Percentiles rank a stretch among this genome's conserved stretches.
Conservation (phyloP, 306 rosid species). For the Senna siamea region DNA sequence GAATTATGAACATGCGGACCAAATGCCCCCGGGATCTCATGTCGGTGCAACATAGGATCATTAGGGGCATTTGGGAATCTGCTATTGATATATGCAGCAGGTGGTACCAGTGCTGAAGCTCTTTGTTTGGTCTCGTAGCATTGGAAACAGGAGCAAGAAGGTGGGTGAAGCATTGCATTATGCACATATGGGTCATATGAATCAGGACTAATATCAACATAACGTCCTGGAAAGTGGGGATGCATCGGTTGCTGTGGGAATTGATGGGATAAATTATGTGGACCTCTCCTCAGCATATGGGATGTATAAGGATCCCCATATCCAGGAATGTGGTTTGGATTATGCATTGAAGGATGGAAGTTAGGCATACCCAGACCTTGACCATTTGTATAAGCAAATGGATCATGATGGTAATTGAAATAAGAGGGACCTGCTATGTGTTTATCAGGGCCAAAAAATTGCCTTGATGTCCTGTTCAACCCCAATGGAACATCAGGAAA, state of each 20-base stretch:
- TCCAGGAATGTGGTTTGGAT: constrained; percentile 58
- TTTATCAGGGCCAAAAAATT: constrained; percentile 57
- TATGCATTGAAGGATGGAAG: constrained; percentile 63
- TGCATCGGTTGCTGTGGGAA: constrained; percentile 61
- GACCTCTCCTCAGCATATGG: constrained; percentile 56
- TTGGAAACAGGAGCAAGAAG: constrained; percentile 79
- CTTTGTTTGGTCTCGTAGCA: constrained; percentile 66
- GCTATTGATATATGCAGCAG: constrained; percentile 56
- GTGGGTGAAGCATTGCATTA: constrained; percentile 61
- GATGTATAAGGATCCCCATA: constrained; percentile 72
- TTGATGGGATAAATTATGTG: constrained; percentile 53
- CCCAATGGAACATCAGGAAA: constrained; percentile 56
- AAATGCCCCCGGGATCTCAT: constrained; percentile 54
- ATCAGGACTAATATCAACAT: constrained; percentile 52
- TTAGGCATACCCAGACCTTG: constrained; percentile 55
- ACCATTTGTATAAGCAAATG: constrained; percentile 61
- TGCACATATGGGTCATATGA: constrained; percentile 59
- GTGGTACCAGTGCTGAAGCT: constrained; percentile 55
- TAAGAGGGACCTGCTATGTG: constrained; percentile 58
- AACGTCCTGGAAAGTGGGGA: constrained; percentile 72
- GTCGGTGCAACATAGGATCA: constrained; percentile 61
- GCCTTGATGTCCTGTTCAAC: constrained; percentile 56
- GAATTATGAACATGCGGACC: constrained; percentile 60
- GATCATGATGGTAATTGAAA: constrained; percentile 59
- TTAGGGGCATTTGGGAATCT: constrained; percentile 59